Evolutionary conservation across 2,329 filamentous ascomycete species (phyloP).

Genomic region (Chaetomium olivaceum): DNA sequence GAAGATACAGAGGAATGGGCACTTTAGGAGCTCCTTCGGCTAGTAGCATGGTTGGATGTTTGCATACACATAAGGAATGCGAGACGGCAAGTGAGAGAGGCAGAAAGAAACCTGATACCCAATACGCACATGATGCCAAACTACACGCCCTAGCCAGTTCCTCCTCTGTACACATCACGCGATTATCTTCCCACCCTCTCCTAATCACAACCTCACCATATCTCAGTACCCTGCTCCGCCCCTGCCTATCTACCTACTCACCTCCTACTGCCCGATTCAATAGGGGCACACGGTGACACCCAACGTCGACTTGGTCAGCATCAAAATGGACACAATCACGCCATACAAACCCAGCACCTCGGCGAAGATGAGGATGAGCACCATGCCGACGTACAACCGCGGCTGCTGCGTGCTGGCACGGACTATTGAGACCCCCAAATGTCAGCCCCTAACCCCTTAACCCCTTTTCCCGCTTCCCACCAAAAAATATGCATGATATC

Average conservation of each 20-base stretch:
- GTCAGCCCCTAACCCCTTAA: not conserved
- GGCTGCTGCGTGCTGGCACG: conserved; percentile 83
- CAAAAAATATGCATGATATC: no score
- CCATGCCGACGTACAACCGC: conserved; percentile 93
- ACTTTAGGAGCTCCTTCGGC: conserved; percentile 25
- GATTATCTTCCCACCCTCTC: not conserved
- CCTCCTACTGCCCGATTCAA: conserved; percentile 23
- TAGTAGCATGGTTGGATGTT: not conserved
- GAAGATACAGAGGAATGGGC: conserved; percentile 84
- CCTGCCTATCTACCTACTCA: not conserved
- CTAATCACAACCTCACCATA: not conserved
- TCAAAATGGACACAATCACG: conserved; percentile 50
- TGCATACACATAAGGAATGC: not conserved
- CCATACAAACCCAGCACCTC: conserved; percentile 78
- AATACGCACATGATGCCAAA: conserved; percentile 3
- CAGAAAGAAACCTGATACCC: conserved; percentile 16
- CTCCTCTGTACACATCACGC: not conserved
- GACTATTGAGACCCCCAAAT: conserved; percentile 48
- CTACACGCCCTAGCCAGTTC: not conserved
- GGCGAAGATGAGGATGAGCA: conserved; percentile 98
- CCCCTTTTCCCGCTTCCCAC: not conserved
- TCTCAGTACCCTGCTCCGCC: not conserved
- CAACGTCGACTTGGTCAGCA: conserved; percentile 47
- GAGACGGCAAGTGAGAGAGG: not conserved
- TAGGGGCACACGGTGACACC: conserved; percentile 44